Evolutionary conservation across 768 basidiomycete species (phyloP), one percentile per base, ranked within the genome.

Genomic region (Kwoniella botswanensis): DNA sequence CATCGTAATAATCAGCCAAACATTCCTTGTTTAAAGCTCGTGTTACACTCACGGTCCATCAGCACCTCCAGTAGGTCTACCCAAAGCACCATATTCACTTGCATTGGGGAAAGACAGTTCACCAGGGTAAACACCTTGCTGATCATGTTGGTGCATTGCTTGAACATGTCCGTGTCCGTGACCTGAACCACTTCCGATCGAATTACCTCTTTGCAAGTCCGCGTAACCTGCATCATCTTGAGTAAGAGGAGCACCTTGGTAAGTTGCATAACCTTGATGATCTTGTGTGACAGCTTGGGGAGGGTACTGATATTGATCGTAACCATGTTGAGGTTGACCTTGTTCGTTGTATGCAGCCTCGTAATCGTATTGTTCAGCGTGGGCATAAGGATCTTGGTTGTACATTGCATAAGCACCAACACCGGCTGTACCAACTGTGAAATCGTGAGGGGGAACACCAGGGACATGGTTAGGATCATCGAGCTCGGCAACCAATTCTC

Each of bases 401-500:
- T 79, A 77, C 58, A 65, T 67, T 21, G 70, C 70, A 62, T 76
- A 74, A 12, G 58, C 67, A n/a, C 53, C 68, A 35, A 53, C 66
- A 56, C 68, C 73, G 22, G 67, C 66, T 6, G 70, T 55, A 12
- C 74, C 75, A 52, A 79, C 79, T 10, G 80, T 83, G 69, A 83
- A 83, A 65, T 83, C 82, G 70, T 83, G 82, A 35, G 71, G 72
- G 24, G 82, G 82, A 12, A 83, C 71, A 67, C 79, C 80, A 24
- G 76, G 63, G 11, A 75, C 73, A 13, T 66, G 63, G 59, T 65
- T 65, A 13, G 75, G 71, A 41, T 75, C 70, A 63, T 79, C 80
- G 18, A 81, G 77, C 58, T 82, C 78, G 12, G 74, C 70, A 42
- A 80, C 77, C 57, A 78, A 74, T 46, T 77, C 76, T 62, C 74